Conservation (phyloP, 257 asterid genomes). For the Solanum sejunctum region DNA sequence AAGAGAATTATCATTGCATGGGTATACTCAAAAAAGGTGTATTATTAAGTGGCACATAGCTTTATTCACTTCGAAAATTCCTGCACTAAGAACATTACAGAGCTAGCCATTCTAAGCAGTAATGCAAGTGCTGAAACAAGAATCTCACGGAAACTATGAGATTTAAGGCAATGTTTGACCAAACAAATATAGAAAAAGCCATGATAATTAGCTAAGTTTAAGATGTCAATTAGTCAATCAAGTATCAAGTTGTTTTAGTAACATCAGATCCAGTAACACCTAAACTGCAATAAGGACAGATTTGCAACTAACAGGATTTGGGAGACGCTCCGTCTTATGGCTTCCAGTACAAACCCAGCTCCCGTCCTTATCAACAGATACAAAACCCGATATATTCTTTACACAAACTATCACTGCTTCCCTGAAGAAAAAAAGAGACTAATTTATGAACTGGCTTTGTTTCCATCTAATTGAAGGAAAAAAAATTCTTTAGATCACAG, state of each 20-base stretch:
- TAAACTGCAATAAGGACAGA: background rate
- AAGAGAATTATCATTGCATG: background rate
- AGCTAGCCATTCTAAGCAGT: background rate
- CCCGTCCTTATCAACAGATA: constrained; percentile 60
- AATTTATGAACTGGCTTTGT: background rate
- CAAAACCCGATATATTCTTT: constrained; percentile 46
- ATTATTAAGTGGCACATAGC: background rate
- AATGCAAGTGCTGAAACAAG: background rate
- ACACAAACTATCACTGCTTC: constrained; percentile 65
- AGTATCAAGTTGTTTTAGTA: background rate
- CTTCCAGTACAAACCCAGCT: constrained; percentile 57
- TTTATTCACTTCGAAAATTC: background rate
- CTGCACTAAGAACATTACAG: background rate
- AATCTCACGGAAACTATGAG: background rate
- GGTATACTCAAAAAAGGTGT: background rate
- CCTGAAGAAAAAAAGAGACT: constrained; percentile 20
- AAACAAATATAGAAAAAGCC: background rate
- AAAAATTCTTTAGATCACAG: background rate
- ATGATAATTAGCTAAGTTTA: background rate
- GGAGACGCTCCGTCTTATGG: constrained; percentile 30
- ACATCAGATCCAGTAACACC: background rate
- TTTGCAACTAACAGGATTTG: constrained; percentile 51
- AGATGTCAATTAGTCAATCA: background rate
- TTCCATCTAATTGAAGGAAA: background rate
- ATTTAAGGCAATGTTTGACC: background rate